phyloP scores from a whole-genome alignment of 2,329 filamentous ascomycete genomes.

The Arthrinium phaeospermum region DNA sequence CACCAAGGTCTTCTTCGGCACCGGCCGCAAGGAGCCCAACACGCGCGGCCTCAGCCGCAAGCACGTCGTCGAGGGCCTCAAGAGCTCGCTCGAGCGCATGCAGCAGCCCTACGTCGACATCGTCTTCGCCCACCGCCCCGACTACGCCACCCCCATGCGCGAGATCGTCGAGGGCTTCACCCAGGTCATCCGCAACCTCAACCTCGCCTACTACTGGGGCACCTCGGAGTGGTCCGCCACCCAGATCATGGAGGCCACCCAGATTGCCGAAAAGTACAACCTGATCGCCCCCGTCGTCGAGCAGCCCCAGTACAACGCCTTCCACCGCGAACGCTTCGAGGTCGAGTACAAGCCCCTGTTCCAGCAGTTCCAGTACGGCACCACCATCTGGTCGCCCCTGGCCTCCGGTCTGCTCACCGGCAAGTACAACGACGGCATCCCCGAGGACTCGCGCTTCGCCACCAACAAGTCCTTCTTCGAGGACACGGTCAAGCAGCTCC shows the following conservation, averaged over 20 bases:
- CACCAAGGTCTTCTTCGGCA: conserved; percentile 58
- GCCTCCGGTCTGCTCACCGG: conserved; percentile 63
- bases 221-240: conserved; percentile 65
- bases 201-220: conserved; percentile 68
- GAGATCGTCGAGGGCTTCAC: conserved; percentile 63
- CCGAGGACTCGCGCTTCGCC: conserved; percentile 64
- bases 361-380: conserved; percentile 62
- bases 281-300: conserved; percentile 57
- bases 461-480: conserved; percentile 67
- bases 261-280: conserved; percentile 61
- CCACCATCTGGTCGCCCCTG: conserved; percentile 54
- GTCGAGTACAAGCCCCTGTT: conserved; percentile 64
- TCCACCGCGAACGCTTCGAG: conserved; percentile 66
- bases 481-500: conserved; percentile 65
- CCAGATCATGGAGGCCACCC: conserved; percentile 64
- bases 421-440: conserved; percentile 69
- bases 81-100: conserved; percentile 62
- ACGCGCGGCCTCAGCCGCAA: conserved; percentile 56
- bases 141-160: conserved; percentile 63
- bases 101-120: conserved; percentile 71
- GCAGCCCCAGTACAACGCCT: conserved; percentile 65
- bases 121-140: conserved; percentile 66
- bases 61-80: conserved; percentile 61
- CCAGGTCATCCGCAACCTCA: conserved; percentile 56
- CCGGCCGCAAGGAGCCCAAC: conserved; percentile 63